Percentiles rank a stretch among this genome's conserved stretches.
Conservation (phyloP, 768 basidiomycete species). For the Termitomyces sp. region DNA sequence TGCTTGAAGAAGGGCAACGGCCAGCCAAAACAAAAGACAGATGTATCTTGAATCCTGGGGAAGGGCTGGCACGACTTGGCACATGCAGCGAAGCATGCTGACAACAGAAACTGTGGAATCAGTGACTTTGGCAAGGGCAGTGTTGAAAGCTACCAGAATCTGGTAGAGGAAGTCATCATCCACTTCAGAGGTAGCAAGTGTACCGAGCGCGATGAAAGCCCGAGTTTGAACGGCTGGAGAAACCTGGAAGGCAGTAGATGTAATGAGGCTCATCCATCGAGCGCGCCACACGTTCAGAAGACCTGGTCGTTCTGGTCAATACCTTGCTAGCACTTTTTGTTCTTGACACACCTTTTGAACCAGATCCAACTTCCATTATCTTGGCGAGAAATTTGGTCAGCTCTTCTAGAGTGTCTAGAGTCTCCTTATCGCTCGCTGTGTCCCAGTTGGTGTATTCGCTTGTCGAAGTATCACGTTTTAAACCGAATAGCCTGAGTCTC, state of each 20-base stretch:
- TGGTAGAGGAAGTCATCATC: constrained; percentile 94
- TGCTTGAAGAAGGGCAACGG: constrained; percentile 76
- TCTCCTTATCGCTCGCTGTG: constrained; percentile 45
- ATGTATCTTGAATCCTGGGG: constrained; percentile 67
- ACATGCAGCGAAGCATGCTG: constrained; percentile 86
- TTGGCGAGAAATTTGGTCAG: constrained; percentile 59
- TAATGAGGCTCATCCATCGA: constrained; percentile 88
- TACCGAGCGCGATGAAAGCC: constrained; percentile 78
- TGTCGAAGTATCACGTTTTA: constrained; percentile 53
- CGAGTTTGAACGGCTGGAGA: constrained; percentile 86
- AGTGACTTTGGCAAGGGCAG: constrained; percentile 60
- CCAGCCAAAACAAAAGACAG: constrained; percentile 80
- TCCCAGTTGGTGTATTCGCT: constrained; percentile 67
- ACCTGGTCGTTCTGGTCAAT: constrained; percentile 34
- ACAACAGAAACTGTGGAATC: constrained; percentile 67
- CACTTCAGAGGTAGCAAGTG: constrained; percentile 78
- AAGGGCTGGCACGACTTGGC: constrained; percentile 70
- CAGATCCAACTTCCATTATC: constrained; percentile 60
- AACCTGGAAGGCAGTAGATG: constrained; percentile 85
- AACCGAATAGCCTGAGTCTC: constrained; percentile 67
- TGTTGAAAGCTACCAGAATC: constrained; percentile 83
- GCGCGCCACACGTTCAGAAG: constrained; percentile 87
- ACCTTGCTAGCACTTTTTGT: neutral
- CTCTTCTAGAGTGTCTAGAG: constrained; percentile 61
- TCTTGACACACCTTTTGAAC: constrained; percentile 54